Conservation (phyloP, 768 basidiomycete genomes). For the Suillus bovinus region DNA sequence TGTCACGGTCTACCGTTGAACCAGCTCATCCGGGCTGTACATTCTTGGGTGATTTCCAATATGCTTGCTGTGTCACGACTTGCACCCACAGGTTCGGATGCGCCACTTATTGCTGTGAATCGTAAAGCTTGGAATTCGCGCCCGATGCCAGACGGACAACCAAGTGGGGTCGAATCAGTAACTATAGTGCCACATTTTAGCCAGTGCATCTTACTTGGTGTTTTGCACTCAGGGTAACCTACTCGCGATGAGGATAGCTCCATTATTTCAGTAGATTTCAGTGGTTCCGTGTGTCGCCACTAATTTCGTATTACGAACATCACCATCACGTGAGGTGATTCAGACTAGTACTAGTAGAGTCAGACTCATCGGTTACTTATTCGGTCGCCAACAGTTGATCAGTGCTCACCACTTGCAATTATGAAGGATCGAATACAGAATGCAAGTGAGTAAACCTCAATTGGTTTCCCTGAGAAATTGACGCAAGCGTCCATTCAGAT, state of each 20-base stretch:
- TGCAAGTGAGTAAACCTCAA: constrained; percentile 58
- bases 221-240: background rate
- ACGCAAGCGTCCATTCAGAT: constrained; percentile 43
- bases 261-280: too few relatives aligned
- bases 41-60: background rate
- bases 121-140: background rate
- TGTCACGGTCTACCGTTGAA: too few relatives aligned
- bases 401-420: background rate
- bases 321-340: too few relatives aligned
- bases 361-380: too few relatives aligned
- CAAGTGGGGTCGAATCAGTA: background rate
- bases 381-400: background rate
- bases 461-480: background rate
- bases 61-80: background rate
- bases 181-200: background rate
- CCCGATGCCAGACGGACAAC: background rate
- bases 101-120: background rate
- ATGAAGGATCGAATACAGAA: constrained; percentile 68
- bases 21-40: background rate
- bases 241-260: background rate
- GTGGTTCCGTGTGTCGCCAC: too few relatives aligned
- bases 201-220: background rate
- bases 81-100: background rate
- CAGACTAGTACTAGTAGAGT: too few relatives aligned
- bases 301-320: too few relatives aligned